Evolutionary conservation across 2,329 filamentous ascomycete species (phyloP).

Genomic region (Aureobasidium sp.): DNA sequence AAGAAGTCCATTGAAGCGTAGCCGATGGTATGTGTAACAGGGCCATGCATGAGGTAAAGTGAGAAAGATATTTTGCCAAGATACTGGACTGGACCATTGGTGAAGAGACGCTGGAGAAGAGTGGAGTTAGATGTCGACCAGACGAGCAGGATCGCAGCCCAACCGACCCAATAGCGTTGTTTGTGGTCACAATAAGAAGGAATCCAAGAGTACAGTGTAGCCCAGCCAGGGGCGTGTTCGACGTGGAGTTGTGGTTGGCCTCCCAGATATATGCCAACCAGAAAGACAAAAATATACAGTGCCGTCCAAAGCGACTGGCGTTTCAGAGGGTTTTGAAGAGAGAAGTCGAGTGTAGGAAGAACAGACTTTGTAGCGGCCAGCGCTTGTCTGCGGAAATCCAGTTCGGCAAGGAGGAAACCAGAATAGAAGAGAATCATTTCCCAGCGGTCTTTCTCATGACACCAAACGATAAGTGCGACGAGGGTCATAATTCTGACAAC

Average conservation of each 20-base stretch:
- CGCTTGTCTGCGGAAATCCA: conserved; percentile 40
- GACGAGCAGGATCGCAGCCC: conserved; percentile 49
- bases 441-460: conserved; percentile 45
- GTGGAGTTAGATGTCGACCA: conserved; percentile 43
- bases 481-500: conserved; percentile 37
- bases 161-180: conserved; percentile 51
- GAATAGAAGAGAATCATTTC: conserved; percentile 50
- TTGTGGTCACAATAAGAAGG: neutral
- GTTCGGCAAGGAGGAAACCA: conserved; percentile 50
- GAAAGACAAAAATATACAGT: conserved; percentile 6
- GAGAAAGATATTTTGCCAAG: conserved; percentile 55
- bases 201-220: neutral
- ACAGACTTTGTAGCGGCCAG: neutral
- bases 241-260: neutral
- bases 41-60: conserved; percentile 56
- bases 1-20: conserved; percentile 48
- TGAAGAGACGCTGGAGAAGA: conserved; percentile 45
- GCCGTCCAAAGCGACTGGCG: neutral
- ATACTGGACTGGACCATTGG: conserved; percentile 47
- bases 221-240: conserved; percentile 7
- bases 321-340: neutral
- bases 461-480: conserved; percentile 37
- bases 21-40: conserved; percentile 47
- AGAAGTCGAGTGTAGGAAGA: neutral
- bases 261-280: conserved; percentile 14